Conservation (phyloP, 345 rosid species). For the Rubroshorea leprosula region DNA sequence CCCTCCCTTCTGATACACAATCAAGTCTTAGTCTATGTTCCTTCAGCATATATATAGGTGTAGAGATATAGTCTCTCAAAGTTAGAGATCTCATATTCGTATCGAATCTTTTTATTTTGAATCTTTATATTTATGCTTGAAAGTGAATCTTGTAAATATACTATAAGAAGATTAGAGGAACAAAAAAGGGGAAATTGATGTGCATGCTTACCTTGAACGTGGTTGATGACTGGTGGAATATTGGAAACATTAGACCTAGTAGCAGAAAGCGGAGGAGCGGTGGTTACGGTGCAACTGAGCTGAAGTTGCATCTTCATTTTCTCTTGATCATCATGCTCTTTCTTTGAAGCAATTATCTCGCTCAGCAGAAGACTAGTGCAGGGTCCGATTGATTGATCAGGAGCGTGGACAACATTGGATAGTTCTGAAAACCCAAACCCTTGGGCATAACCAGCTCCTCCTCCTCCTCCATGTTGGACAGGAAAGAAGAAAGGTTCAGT, state of each 20-base stretch:
- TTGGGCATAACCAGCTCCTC: slow-evolving; percentile 29
- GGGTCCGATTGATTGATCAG: slow-evolving; percentile 34
- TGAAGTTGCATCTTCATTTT: slow-evolving; percentile 38
- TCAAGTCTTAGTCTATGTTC: too few relatives aligned
- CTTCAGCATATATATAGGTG: too few relatives aligned
- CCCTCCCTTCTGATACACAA: too few relatives aligned
- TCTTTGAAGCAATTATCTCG: slow-evolving; percentile 42
- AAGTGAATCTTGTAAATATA: too few relatives aligned
- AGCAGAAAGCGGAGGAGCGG: slow-evolving; percentile 23
- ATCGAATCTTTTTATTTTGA: too few relatives aligned
- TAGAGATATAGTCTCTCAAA: too few relatives aligned
- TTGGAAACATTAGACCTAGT: slow-evolving; percentile 19
- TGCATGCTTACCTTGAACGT: slow-evolving; percentile 40
- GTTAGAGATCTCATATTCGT: too few relatives aligned
- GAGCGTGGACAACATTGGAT: slow-evolving; percentile 27
- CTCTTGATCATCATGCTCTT: slow-evolving; percentile 31
- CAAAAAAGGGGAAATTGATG: not conserved
- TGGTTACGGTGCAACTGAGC: slow-evolving; percentile 23
- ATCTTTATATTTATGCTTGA: too few relatives aligned
- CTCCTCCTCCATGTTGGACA: slow-evolving; percentile 19
- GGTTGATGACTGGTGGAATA: slow-evolving; percentile 38
- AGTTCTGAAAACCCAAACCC: slow-evolving; percentile 40
- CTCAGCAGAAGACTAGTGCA: slow-evolving; percentile 50
- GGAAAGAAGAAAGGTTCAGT: slow-evolving; percentile 54
- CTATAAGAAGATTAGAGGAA: not conserved